A percentile compares a stretch with the other conserved stretches of the same genome.
These are phyloP conservation scores for Cucurbita maxima DNA, from an alignment of 306 rosid genomes.

Conservation along the genomic window DNA sequence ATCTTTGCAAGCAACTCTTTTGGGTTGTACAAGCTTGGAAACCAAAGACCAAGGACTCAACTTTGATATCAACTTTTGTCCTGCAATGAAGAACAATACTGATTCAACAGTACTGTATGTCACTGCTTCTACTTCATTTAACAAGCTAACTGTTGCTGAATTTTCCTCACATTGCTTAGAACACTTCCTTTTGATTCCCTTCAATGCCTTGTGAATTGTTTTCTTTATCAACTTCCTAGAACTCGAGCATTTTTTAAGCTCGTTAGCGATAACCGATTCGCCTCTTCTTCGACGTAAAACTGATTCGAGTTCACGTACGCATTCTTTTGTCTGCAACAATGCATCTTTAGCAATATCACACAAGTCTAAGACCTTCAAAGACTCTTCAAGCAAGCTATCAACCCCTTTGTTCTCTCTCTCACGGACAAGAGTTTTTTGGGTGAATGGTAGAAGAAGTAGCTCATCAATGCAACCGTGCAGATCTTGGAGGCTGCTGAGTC, in stretches of 20 bases:
- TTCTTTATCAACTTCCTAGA: constrained; percentile 12
- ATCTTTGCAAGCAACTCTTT: constrained; percentile 8
- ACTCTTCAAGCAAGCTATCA: constrained; percentile 16
- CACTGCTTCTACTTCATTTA: constrained; percentile 15
- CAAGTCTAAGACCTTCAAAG: constrained; percentile 16
- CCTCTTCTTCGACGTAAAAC: constrained; percentile 11
- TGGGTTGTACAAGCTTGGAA: constrained; percentile 9
- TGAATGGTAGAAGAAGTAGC: constrained; percentile 15
- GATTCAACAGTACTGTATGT: constrained; percentile 5
- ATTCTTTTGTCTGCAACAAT: constrained; percentile 10
- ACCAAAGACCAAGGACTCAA: constrained; percentile 9
- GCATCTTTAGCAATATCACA: constrained; percentile 17
- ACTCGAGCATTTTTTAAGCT: constrained; percentile 5
- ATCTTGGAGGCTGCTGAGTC: too few relatives aligned
- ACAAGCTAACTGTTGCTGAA: background rate
- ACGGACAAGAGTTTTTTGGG: constrained; percentile 7
- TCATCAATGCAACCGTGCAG: constrained; percentile 12
- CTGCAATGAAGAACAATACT: constrained; percentile 6
- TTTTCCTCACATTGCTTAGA: background rate
- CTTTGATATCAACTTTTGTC: constrained; percentile 4
- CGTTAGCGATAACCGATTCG: constrained; percentile 3
- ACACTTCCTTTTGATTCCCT: constrained; percentile 3
- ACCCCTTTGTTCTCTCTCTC: constrained; percentile 5
- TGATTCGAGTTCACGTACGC: constrained; percentile 7
- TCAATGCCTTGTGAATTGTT: constrained; percentile 12